Evolutionary conservation across 1,284 basidiomycete genomes (phyloP), one percentile per base, ranked within the genome.

Genomic region (Leccinum angustisporum): DNA sequence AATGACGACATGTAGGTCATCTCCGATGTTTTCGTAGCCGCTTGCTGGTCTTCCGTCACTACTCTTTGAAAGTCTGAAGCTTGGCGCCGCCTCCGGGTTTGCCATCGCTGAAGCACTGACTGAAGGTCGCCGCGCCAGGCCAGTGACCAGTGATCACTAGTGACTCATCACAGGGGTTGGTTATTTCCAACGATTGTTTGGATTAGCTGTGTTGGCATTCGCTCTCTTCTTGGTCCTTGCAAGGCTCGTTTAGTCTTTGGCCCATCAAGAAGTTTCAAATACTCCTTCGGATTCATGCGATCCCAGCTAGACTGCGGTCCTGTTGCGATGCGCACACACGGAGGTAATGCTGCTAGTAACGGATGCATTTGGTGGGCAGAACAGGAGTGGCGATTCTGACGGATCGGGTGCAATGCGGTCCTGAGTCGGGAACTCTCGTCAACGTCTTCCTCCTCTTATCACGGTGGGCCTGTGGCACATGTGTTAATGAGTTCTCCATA

Each of bases 251-350:
- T 33, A 13, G 31, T 16, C 31, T 62, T 65, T 33, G 52, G 52
- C 36, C 14, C 16, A 60, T 57, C 67, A 34, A 36, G 27, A 46
- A n/a, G 18, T 57, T 65, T 65, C 65, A 34, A 31, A n/a, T 33
- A 18, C 13, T 14, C n/a, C 31, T 25, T 50, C 34, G 53, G 27
- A 34, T 51, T 59, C 56, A 3, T 31, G 68, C 66, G 66, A 25
- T 48, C 21, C 5, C 5, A 27, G n/a, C 70, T 72, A 13, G 53
- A 72, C 61, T 67, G 70, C 66, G 68, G 33, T 58, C 25, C 25
- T 9, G 36, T 30, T 59, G 53, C 57, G 16, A 56, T 40, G 25
- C 31, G 8, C 50, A 8, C 61, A 27, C n/a, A 13, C 43, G 67
- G 61, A 36, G 9, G 14, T 27, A 14, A 34, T 7, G 11, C 16